A percentile compares a stretch with the other conserved stretches of the same genome.
These are phyloP conservation scores for Jaenimonas drosophilae DNA, from an alignment of 208 protist genomes.

Conservation along the genomic window DNA sequence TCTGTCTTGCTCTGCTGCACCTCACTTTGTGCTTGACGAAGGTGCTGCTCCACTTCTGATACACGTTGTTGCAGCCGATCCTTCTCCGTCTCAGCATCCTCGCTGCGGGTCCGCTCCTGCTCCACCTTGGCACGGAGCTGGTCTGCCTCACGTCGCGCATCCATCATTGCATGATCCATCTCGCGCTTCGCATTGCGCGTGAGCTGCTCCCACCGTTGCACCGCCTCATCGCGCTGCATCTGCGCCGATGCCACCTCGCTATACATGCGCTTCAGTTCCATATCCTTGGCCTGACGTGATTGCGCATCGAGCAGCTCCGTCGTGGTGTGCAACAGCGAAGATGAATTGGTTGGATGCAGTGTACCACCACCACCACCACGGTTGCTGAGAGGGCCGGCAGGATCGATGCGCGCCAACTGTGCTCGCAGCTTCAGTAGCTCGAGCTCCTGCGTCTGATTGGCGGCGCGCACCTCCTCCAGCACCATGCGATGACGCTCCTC, in stretches of 20 bases:
- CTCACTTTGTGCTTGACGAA: conserved; percentile 22
- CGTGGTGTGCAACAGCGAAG: conserved; percentile 19
- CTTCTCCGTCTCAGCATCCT: not conserved
- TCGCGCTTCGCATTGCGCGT: conserved; percentile 32
- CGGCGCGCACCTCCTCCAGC: conserved; percentile 43
- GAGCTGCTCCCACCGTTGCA: conserved; percentile 63
- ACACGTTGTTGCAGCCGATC: not conserved
- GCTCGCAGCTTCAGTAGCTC: conserved; percentile 59
- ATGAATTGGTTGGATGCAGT: too few relatives aligned
- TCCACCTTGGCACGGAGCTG: not conserved
- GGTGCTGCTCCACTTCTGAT: conserved; percentile 7
- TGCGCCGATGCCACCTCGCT: conserved; percentile 43
- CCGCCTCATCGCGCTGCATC: conserved; percentile 57
- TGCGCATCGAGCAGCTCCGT: conserved; percentile 57
- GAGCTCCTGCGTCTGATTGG: conserved; percentile 49
- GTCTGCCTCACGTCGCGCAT: not conserved
- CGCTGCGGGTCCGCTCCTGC: not conserved
- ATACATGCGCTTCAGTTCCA: conserved; percentile 70
- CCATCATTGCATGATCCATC: conserved; percentile 12
- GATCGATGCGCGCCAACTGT: conserved; percentile 50
- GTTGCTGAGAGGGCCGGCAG: conserved; percentile 11
- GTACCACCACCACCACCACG: too few relatives aligned
- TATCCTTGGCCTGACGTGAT: conserved; percentile 48
- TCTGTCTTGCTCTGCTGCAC: conserved; percentile 9
- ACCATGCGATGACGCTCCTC: conserved; percentile 65